phyloP scores from a whole-genome alignment of 2,329 filamentous ascomycete species.

The Alternaria ethzedia region DNA sequence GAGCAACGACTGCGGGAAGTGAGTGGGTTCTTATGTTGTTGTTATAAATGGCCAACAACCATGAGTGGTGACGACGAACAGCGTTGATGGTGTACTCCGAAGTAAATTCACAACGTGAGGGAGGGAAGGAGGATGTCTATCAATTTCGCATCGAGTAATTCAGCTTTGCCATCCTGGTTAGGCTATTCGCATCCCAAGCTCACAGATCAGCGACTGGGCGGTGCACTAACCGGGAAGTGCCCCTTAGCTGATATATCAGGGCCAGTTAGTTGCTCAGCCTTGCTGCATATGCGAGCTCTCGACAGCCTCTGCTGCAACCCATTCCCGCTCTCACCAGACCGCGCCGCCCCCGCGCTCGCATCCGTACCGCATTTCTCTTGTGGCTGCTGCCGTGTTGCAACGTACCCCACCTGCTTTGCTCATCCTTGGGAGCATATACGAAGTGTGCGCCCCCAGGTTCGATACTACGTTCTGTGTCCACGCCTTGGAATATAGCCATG shows the following conservation, averaged over 20 bases:
- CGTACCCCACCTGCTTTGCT: conserved; percentile 25
- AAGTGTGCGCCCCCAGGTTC: conserved; percentile 2
- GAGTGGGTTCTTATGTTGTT: not conserved
- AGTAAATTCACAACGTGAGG: conserved; percentile 4
- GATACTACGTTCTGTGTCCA: conserved; percentile 11
- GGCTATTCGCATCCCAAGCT: conserved; percentile 18
- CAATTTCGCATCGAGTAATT: conserved; percentile 14
- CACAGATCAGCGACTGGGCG: conserved; percentile 8
- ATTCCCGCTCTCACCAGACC: not conserved
- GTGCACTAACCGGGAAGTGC: conserved; percentile 14
- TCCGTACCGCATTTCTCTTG: conserved; percentile 11
- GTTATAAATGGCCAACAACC: not conserved
- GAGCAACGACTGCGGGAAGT: not conserved
- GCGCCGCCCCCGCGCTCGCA: not conserved
- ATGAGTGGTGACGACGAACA: conserved; percentile 3
- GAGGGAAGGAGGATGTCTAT: conserved; percentile 30
- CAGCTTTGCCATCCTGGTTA: conserved; percentile 2
- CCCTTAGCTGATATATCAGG: conserved; percentile 20
- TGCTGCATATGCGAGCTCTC: conserved; percentile 27
- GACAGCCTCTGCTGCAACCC: conserved; percentile 23
- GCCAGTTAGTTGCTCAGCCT: conserved; percentile 30
- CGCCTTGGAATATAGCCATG: conserved; percentile 5
- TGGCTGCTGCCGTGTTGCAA: conserved; percentile 35
- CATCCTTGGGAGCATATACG: not conserved
- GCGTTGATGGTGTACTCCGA: not conserved